Conservation (phyloP, 2,329 filamentous ascomycete species). For the Talaromyces sp. region DNA sequence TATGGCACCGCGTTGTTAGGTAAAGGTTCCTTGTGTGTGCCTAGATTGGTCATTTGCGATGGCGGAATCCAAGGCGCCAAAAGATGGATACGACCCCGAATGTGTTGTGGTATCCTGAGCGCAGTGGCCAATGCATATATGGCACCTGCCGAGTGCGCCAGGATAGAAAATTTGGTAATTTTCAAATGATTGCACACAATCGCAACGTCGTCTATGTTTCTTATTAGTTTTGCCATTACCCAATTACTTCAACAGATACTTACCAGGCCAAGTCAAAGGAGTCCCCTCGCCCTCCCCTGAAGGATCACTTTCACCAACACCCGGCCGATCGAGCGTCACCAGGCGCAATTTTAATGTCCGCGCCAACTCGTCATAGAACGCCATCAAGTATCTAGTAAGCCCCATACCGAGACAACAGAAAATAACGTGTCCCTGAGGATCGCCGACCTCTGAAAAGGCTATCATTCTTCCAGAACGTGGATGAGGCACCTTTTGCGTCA, state of each 20-base stretch:
- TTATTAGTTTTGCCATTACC: not conserved
- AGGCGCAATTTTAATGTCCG: constrained; percentile 81
- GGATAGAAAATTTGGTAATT: constrained; percentile 92
- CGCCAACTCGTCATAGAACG: constrained; percentile 95
- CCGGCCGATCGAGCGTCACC: constrained; percentile 90
- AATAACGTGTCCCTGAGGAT: constrained; percentile 84
- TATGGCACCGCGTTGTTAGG: constrained; percentile 85
- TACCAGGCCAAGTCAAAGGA: constrained; percentile 90
- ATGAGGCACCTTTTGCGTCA: constrained; percentile 85
- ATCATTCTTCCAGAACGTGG: constrained; percentile 83
- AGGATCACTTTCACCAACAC: constrained; percentile 85
- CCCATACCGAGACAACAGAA: constrained; percentile 99
- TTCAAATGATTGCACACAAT: constrained; percentile 88
- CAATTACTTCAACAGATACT: constrained; percentile 28
- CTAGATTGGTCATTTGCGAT: constrained; percentile 81
- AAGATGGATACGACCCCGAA: constrained; percentile 88
- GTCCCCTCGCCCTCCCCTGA: constrained; percentile 79
- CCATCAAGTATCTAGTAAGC: constrained; percentile 88
- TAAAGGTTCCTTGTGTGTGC: constrained; percentile 68
- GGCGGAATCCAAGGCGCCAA: constrained; percentile 90
- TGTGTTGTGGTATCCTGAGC: constrained; percentile 91
- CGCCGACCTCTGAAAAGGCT: constrained; percentile 94
- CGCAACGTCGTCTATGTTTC: constrained; percentile 68
- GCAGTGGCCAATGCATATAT: constrained; percentile 96
- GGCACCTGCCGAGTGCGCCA: constrained; percentile 95